Conservation (phyloP, 1,284 basidiomycete genomes). For the Ceraceosorus guamensis region DNA sequence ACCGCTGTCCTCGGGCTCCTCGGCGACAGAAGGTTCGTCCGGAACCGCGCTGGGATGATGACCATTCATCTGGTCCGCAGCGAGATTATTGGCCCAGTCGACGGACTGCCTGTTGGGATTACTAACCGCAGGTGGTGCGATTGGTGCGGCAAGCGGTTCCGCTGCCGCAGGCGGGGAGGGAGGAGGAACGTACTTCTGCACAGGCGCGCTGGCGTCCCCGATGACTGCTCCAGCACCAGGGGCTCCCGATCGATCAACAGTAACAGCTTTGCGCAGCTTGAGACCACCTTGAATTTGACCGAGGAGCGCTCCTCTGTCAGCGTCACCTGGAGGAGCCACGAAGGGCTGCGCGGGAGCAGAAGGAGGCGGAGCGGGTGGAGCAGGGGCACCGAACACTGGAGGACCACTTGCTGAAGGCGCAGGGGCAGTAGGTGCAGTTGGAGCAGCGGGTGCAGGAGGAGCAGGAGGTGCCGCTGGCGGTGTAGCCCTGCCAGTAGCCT, state of each 20-base stretch:
- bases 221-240: constrained; percentile 67
- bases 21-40: constrained; percentile 57
- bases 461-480: constrained; percentile 26
- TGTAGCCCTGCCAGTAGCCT: constrained; percentile 22
- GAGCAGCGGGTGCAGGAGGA: constrained; percentile 19
- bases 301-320: constrained; percentile 65
- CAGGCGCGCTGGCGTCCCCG: constrained; percentile 65
- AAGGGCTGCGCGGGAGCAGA: constrained; percentile 26
- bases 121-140: constrained; percentile 37
- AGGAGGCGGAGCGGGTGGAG: constrained; percentile 43
- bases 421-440: constrained; percentile 40
- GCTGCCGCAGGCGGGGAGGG: constrained; percentile 27
- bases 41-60: constrained; percentile 47
- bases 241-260: constrained; percentile 72
- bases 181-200: constrained; percentile 49
- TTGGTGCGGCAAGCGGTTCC: constrained; percentile 36
- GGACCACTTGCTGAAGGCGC: constrained; percentile 16
- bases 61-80: constrained; percentile 59
- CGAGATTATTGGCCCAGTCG: constrained; percentile 85
- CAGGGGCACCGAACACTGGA: neutral
- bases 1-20: constrained; percentile 56
- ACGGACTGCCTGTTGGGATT: constrained; percentile 68
- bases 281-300: constrained; percentile 74
- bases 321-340: constrained; percentile 46
- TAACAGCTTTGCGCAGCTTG: constrained; percentile 68